phyloP scores from a whole-genome alignment of 2,329 filamentous ascomycete genomes.

The Phoma sp. region DNA sequence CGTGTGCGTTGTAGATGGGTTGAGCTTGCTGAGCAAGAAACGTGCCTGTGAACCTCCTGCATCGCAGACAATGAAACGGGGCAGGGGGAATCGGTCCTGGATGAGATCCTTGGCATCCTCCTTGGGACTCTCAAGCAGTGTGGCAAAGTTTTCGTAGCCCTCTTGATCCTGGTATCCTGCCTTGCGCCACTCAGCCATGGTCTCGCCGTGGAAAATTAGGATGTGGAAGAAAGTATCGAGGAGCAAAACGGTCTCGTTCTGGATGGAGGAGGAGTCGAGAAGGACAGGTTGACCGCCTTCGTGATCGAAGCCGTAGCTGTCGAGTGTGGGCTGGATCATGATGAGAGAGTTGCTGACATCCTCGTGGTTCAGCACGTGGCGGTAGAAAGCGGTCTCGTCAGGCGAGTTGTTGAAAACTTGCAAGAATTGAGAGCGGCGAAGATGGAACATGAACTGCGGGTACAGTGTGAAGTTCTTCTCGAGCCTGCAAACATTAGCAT shows the following conservation, averaged over 20 bases:
- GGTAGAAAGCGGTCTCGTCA: constrained; percentile 98
- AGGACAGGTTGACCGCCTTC: constrained; percentile 93
- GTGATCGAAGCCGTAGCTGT: constrained; percentile 96
- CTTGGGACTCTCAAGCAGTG: constrained; percentile 88
- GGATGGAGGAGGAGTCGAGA: constrained; percentile 94
- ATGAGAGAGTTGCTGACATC: constrained; percentile 95
- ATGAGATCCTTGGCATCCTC: constrained; percentile 98
- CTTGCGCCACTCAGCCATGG: constrained; percentile 96
- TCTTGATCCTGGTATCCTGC: constrained; percentile 98
- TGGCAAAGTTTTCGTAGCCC: constrained; percentile 94
- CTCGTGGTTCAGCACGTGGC: constrained; percentile 95
- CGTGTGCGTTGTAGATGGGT: constrained; percentile 96
- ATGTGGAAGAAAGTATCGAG: constrained; percentile 99
- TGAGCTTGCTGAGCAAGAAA: constrained; percentile 95
- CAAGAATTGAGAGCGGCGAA: constrained; percentile 94
- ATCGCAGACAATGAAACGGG: constrained; percentile 97
- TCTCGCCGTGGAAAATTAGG: constrained; percentile 98
- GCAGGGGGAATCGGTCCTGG: constrained; percentile 95
- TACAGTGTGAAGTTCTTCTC: constrained; percentile 99
- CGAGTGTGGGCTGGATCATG: constrained; percentile 98
- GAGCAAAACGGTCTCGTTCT: constrained; percentile 89
- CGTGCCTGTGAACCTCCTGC: constrained; percentile 97
- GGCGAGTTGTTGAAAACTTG: constrained; percentile 99
- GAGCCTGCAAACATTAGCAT: constrained; percentile 52
- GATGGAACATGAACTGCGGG: constrained; percentile 99